Evolutionary conservation across 179 eudicot genomes (phyloP), one percentile per base, ranked within the genome.

Genomic region (Corrigiola litoralis): DNA sequence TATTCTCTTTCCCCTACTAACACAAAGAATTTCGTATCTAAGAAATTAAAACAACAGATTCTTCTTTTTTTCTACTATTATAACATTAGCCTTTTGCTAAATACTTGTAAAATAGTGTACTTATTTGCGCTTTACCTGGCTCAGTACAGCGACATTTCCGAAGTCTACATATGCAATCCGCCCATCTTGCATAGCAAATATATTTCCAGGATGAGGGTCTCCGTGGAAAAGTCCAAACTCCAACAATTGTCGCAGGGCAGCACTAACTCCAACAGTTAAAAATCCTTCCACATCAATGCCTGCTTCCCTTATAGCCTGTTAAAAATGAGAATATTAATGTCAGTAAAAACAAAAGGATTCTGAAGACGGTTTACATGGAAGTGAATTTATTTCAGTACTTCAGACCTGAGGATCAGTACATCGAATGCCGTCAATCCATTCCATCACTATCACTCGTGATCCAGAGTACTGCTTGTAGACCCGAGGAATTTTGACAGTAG

Each of bases 151-250:
- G 72, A 94, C 99, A 74, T 94, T 94, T 61, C 99, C 99, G 63
- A 94, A 94, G 74, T 94, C 99, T 57, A 94, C 99, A 73, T 94
- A 94, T 31, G 97, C 99, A 41, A 94, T 94, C 42, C 99, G 92
- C 57, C 99, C 99, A 84, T 94, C 99, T 65, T 85, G 97, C 99
- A 94, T 90, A 32, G 96, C 97, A 80, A 94, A 94, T 62, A 94
- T 86, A 74, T 94, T 94, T 73, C 99, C 99, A 66, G 99, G 99
- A 80, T 94, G 99, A 56, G 99, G 99, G 61, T 94, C 99, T 63
- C 99, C 99, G 72, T 94, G 99, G 74, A 94, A 94, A 58, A 94
- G 75, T 36, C 99, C 99, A 71, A 94, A 94, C 78, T 94, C 99
- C 45, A 94, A 80, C 67, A 94, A 74, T 67, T 94, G 99, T 29